Percentiles rank a stretch among this genome's conserved stretches.
phyloP scores from a whole-genome alignment of 2,329 filamentous ascomycete species.

The Hypoxylon sp. region DNA sequence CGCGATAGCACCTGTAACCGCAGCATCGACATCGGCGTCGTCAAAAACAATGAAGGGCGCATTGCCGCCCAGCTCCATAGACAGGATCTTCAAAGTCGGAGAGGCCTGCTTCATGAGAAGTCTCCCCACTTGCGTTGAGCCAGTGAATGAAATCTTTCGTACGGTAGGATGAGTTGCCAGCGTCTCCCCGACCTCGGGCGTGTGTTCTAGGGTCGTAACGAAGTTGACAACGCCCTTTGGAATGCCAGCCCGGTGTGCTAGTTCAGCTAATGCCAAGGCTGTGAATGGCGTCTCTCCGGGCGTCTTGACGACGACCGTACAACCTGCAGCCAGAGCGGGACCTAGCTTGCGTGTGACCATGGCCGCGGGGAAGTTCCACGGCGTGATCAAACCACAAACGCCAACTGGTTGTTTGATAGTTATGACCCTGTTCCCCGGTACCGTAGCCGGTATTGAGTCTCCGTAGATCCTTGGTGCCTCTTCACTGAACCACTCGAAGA shows the following conservation, averaged over 20 bases:
- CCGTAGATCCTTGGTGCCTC: constrained; percentile 83
- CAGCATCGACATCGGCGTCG: constrained; percentile 88
- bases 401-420: constrained; percentile 88
- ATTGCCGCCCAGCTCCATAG: constrained; percentile 94
- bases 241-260: constrained; percentile 88
- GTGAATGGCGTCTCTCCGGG: constrained; percentile 95
- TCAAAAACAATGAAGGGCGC: constrained; percentile 98
- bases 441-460: constrained; percentile 78
- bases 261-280: constrained; percentile 86
- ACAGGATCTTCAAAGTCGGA: constrained; percentile 84
- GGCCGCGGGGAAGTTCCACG: constrained; percentile 89
- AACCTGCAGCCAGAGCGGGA: constrained; percentile 90
- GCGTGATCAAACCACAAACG: constrained; percentile 86
- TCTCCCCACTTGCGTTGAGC: constrained; percentile 78
- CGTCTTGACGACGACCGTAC: constrained; percentile 92
- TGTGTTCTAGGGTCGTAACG: constrained; percentile 85
- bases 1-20: constrained; percentile 84
- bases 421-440: constrained; percentile 80
- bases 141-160: constrained; percentile 95
- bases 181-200: constrained; percentile 80
- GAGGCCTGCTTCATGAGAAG: constrained; percentile 91
- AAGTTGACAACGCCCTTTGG: constrained; percentile 93
- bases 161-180: constrained; percentile 83
- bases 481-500: constrained; percentile 86
- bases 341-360: constrained; percentile 82